Conservation (phyloP, 306 rosid genomes). For the Biancaea sappan region DNA sequence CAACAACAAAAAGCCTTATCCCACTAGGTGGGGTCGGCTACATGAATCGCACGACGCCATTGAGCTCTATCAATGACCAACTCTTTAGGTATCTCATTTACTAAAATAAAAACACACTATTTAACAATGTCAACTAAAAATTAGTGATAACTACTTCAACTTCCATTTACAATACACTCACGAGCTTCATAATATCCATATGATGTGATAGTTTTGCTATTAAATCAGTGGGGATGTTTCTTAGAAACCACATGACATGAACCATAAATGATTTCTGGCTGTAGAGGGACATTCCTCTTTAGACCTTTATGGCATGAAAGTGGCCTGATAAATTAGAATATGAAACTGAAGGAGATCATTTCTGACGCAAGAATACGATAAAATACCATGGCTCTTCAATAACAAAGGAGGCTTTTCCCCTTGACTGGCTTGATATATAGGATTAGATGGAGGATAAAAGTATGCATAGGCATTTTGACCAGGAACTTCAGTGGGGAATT, state of each 20-base stretch:
- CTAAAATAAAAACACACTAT: not conserved
- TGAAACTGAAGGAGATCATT: constrained; percentile 6
- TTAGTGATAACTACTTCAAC: not conserved
- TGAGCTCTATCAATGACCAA: too few species aligned
- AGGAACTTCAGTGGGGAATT: constrained; percentile 90
- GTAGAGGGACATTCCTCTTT: not conserved
- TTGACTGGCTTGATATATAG: constrained; percentile 57
- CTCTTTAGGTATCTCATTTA: too few species aligned
- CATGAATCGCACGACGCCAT: too few species aligned
- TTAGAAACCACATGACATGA: not conserved
- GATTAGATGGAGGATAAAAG: constrained; percentile 84
- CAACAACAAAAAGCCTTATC: too few species aligned
- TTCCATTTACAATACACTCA: not conserved
- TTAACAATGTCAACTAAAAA: not conserved
- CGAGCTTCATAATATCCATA: not conserved
- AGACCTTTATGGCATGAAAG: not conserved
- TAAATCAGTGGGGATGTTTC: constrained; percentile 6
- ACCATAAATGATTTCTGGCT: not conserved
- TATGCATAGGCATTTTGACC: constrained; percentile 92
- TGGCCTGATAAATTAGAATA: constrained; percentile 14
- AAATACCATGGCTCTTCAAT: constrained; percentile 86
- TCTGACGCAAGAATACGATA: constrained; percentile 12
- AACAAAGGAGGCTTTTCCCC: constrained; percentile 89
- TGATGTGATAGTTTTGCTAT: not conserved
- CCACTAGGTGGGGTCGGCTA: too few species aligned